Base-by-base conservation (phyloP, 805 yeast species). In the Dipodascopsis tothii region DNA sequence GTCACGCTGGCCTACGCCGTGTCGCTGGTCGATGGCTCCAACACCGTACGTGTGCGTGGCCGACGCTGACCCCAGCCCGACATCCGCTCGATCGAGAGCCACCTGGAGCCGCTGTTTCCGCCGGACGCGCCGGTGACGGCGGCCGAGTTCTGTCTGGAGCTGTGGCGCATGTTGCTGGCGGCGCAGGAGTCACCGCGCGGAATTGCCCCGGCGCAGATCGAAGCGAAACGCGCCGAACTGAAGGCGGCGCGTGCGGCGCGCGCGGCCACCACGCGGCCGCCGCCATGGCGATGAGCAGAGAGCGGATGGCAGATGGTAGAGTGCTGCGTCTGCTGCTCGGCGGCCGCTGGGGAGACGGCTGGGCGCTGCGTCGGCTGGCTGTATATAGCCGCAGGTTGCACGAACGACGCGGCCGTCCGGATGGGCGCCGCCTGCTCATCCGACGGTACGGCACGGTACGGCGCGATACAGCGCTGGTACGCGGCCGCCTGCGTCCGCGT, bases 101-200 rank as follows among this genome's bases (percentile, higher is more conserved):
- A 35, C n/a, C 20, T 35, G 38, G 18, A 17, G 16, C 19, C 19
- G 18, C 23, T 35, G 18, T 22, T 35, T 21, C 25, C 25, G 18
- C 25, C 20, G n/a, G 23, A 25, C 9, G 14, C 30, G 11, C 11
- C 9, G 9, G 14, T 14, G 14, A 9, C 20, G 7, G 38, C 38
- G 4, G 19, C n/a, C 5, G 38, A 35, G n/a, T 35, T 35, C n/a
- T 35, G 25, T 19, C 32, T 35, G 7, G 38, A 35, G 4, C 23
- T 35, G 14, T 35, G 38, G 38, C n/a, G 23, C 6, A 20, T 35
- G 5, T 21, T 35, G 32, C n/a, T 14, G n/a, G 16, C 25, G 5
- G 38, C 38, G 4, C 38, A 35, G 25, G 21, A 18, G 38, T n/a
- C n/a, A 5, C 25, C 38, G 18, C 25, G 23, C 11, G 38, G 38